phyloP scores from a whole-genome alignment of 148 eudicot genomes.

The Salicornia ramosissima region DNA sequence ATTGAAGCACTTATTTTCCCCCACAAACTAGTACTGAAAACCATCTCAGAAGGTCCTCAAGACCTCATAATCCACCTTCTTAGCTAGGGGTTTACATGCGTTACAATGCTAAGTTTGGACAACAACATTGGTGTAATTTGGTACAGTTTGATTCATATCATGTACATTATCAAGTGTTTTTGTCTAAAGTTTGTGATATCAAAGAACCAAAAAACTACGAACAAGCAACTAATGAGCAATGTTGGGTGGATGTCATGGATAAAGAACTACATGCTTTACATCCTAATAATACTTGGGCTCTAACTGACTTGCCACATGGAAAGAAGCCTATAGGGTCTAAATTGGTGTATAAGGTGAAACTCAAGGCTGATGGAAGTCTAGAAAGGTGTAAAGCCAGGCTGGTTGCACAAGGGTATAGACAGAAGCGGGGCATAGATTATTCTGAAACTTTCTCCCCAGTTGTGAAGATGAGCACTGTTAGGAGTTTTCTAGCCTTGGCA shows the following conservation, averaged over 20 bases:
- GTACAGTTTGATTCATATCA: too few species aligned
- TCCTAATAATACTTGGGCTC: not conserved
- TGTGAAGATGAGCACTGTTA: not conserved
- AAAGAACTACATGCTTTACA: not conserved
- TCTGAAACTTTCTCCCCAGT: not conserved
- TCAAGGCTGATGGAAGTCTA: conserved; percentile 3
- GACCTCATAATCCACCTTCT: not conserved
- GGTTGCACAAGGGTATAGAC: not conserved
- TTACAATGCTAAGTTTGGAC: not conserved
- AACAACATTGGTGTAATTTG: not conserved
- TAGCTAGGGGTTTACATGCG: not conserved
- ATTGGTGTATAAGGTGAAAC: not conserved
- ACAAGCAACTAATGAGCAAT: not conserved
- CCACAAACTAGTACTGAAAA: too few species aligned
- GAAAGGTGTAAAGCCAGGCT: not conserved
- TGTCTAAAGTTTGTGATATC: too few species aligned
- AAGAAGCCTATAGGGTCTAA: not conserved
- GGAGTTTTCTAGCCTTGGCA: not conserved
- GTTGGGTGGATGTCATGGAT: not conserved
- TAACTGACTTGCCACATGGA: not conserved
- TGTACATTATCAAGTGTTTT: too few species aligned
- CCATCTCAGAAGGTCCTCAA: not conserved
- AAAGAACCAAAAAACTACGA: not conserved
- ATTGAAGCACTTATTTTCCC: too few species aligned
- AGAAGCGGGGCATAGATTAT: not conserved